These are phyloP conservation scores for Shiraia bambusicola DNA, from an alignment of 2,329 filamentous ascomycete genomes.

Conservation along the genomic window DNA sequence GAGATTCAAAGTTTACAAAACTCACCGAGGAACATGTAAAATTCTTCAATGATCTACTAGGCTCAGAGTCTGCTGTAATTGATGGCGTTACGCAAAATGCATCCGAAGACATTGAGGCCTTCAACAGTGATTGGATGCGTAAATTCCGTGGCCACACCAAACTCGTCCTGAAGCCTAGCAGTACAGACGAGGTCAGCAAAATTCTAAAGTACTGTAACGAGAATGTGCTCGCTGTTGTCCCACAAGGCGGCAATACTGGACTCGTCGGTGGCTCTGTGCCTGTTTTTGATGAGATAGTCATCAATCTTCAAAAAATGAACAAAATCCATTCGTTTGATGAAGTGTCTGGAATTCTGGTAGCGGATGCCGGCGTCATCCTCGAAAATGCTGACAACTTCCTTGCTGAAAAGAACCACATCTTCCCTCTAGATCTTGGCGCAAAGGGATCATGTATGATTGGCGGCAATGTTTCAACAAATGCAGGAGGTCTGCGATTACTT, in stretches of 20 bases:
- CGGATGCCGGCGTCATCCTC: conserved; percentile 86
- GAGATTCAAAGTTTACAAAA: conserved; percentile 72
- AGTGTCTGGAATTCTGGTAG: conserved; percentile 85
- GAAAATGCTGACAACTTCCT: conserved; percentile 87
- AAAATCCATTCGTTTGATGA: conserved; percentile 88
- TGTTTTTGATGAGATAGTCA: conserved; percentile 96
- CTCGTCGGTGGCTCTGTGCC: conserved; percentile 94
- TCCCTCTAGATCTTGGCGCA: conserved; percentile 94
- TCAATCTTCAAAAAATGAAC: conserved; percentile 90
- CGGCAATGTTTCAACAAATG: conserved; percentile 94
- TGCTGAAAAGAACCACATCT: conserved; percentile 80
- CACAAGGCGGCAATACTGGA: conserved; percentile 95
- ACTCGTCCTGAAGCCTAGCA: conserved; percentile 81
- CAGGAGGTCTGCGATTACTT: conserved; percentile 83
- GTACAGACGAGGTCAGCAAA: conserved; percentile 84
- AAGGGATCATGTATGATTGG: conserved; percentile 97
- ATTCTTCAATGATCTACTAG: conserved; percentile 79
- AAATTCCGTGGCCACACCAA: conserved; percentile 92
- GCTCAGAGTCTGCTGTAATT: conserved; percentile 75
- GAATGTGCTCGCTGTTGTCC: conserved; percentile 86
- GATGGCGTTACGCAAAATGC: conserved; percentile 77
- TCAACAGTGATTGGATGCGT: conserved; percentile 98
- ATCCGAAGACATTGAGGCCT: conserved; percentile 79
- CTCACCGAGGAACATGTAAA: conserved; percentile 77
- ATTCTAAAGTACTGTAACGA: conserved; percentile 95